phyloP scores from a whole-genome alignment of 805 yeast species.

The Lachancea cidri region DNA sequence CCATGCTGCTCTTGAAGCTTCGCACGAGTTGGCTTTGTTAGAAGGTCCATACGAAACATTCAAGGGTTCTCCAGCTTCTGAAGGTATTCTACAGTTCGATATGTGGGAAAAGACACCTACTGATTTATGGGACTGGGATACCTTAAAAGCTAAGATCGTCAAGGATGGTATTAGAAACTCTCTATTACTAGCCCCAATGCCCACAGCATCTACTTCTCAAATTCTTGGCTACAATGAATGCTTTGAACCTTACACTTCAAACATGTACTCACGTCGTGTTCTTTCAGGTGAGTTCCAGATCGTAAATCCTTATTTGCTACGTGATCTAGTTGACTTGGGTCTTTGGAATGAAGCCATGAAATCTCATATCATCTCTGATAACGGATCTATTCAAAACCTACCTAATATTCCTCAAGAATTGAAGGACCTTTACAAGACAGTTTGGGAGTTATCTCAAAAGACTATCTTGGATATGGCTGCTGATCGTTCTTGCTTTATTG shows the following conservation, averaged over 20 bases:
- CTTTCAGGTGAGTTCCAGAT: constrained; percentile 91
- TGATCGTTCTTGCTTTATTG: constrained; percentile 73
- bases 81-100: constrained; percentile 82
- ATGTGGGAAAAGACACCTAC: constrained; percentile 79
- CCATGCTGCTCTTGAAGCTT: constrained; percentile 87
- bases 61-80: constrained; percentile 84
- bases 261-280: constrained; percentile 85
- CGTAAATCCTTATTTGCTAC: constrained; percentile 78
- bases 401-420: constrained; percentile 68
- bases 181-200: constrained; percentile 90
- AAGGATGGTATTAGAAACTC: constrained; percentile 80
- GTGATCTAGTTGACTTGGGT: constrained; percentile 76
- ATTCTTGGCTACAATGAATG: constrained; percentile 92
- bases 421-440: constrained; percentile 82
- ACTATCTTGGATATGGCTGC: constrained; percentile 80
- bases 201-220: constrained; percentile 96
- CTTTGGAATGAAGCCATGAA: constrained; percentile 80
- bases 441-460: constrained; percentile 93
- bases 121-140: constrained; percentile 83
- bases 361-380: constrained; percentile 63
- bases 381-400: constrained; percentile 83
- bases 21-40: constrained; percentile 68
- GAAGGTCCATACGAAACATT: constrained; percentile 70
- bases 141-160: constrained; percentile 51
- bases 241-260: constrained; percentile 93